Base-by-base conservation (phyloP, 495 filamentous ascomycete genomes). In the Staphylotrichum longicolle region DNA sequence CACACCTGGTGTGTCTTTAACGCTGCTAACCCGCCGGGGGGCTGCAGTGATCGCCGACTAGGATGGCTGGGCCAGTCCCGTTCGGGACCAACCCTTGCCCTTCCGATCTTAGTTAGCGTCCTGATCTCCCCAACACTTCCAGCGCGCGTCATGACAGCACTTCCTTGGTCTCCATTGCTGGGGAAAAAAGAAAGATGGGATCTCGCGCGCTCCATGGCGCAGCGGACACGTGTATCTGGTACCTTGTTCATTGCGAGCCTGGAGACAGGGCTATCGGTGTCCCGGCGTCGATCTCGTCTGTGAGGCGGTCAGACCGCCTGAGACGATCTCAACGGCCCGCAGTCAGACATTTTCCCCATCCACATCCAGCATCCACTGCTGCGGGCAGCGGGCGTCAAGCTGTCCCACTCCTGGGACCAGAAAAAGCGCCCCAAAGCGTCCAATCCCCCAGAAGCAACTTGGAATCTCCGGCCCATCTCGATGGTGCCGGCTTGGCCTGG, bases 11-110 rank as follows among this genome's bases (percentile, higher is more conserved):
- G 65, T 68, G 68, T 1, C 33, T 2, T 11, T 54, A 67, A 44
- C 34, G 30, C 7, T 12, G 33, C 49, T 30, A 40, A 42, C 39
- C 47, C 10, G 39, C 40, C 57, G 63, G 57, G 32, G 32, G 41
- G 59, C 61, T 65, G 62, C 70, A 63, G 20, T 66, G 69, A 73
- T 73, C 71, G 71, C 66, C 71, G 66, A 64, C 70, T 57, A 73
- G 67, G 71, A 66, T 65, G 39, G 15, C 15, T 14, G 58, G 52
- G 42, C 70, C 67, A 68, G 54, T 55, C 70, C 67, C 37, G 42
- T 64, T 70, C 53, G 32, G 63, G 70, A 60, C 41, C 58, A 30
- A 58, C 55, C 49, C 57, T 45, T 62, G 51, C 44, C 65, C 49
- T 27, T 70, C 67, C 67, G 71, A 73, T 73, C 60, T 58, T 68